Percentiles rank a stretch among this genome's conserved stretches.
Conservation (phyloP, 2,329 filamentous ascomycete species). For the Polytolypa hystricis region DNA sequence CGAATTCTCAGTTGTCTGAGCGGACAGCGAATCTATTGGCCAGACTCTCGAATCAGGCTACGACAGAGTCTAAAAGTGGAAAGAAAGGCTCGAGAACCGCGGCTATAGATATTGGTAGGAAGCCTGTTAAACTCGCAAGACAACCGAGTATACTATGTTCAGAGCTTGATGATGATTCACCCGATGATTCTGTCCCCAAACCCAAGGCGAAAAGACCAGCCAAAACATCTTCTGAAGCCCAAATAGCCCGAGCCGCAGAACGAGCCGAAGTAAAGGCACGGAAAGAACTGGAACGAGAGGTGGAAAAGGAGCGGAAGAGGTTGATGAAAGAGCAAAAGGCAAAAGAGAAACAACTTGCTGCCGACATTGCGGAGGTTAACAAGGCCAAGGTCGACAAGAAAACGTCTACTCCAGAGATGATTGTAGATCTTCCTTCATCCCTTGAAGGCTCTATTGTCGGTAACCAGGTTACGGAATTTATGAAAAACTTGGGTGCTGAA, state of each 20-base stretch:
- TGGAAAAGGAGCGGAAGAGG: constrained; percentile 41
- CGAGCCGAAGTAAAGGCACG: constrained; percentile 41
- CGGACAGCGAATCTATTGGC: constrained; percentile 32
- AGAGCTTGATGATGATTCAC: constrained; percentile 29
- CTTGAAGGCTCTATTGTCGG: constrained; percentile 39
- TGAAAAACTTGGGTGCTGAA: constrained; percentile 33
- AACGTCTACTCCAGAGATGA: constrained; percentile 63
- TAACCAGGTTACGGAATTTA: constrained; percentile 32
- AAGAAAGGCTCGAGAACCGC: constrained; percentile 6
- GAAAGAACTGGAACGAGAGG: constrained; percentile 44
- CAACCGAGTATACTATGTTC: too few relatives aligned
- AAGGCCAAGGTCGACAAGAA: constrained; percentile 64
- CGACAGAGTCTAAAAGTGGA: constrained; percentile 8
- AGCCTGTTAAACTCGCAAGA: neutral
- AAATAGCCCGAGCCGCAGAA: constrained; percentile 41
- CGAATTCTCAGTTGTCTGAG: constrained; percentile 23
- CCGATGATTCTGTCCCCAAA: constrained; percentile 37
- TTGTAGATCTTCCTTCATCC: constrained; percentile 54
- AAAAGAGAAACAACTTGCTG: constrained; percentile 51
- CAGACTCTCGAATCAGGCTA: constrained; percentile 17
- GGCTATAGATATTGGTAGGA: neutral
- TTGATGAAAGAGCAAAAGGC: constrained; percentile 45
- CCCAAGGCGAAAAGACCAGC: constrained; percentile 33
- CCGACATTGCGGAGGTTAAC: constrained; percentile 61
- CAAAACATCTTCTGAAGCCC: constrained; percentile 21